Base-by-base conservation (phyloP, 106 monocot genomes). In the Hemerocallis citrina region DNA sequence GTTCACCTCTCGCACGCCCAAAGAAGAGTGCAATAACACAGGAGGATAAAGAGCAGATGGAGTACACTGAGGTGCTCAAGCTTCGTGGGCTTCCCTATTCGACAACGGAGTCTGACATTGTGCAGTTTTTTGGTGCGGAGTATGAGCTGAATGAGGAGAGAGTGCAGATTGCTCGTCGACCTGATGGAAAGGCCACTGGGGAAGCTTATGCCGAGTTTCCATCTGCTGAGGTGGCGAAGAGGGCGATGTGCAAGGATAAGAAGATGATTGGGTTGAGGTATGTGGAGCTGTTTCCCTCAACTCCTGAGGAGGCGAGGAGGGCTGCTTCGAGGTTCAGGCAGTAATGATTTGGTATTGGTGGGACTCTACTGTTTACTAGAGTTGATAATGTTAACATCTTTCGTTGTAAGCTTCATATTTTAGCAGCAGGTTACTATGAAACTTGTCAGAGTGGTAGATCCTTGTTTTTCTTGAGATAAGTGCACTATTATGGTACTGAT, bases 21-120 rank as follows among this genome's bases (percentile, higher is more conserved):
- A 82, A 76, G 68, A 86, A 70, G 59, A 29, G 67, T 7, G 27
- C 23, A 22, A 22, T 19, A 24, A 15, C 34, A 4, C 52, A 70
- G 28, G 81, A 83, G 15, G 72, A 66, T 44, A 80, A 81, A 48
- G 74, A 72, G 0, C 37, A 77, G 35, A 66, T 84, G 74, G 90
- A 86, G 28, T 87, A 72, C 57, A 91, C 96, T 2, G 79, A 79
- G 62, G 66, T 96, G n/a, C 77, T 96, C 0, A 91, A 91, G 74
- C 86, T 96, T 5, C 74, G 96, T 7, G 96, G 96, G 3, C 87
- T 96, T 7, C 96, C 96, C 1, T 96, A 87, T 61, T 87, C 90
- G 1, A 84, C 68, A 15, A 74, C 74, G 17, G 68, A 74, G 52
- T 6, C 59, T 8, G 89, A 96, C 16, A 91, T 96, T 34, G 61